Evolutionary conservation across 1,284 basidiomycete genomes (phyloP), one percentile per base, ranked within the genome.

Genomic region (Acaromyces ingoldii): DNA sequence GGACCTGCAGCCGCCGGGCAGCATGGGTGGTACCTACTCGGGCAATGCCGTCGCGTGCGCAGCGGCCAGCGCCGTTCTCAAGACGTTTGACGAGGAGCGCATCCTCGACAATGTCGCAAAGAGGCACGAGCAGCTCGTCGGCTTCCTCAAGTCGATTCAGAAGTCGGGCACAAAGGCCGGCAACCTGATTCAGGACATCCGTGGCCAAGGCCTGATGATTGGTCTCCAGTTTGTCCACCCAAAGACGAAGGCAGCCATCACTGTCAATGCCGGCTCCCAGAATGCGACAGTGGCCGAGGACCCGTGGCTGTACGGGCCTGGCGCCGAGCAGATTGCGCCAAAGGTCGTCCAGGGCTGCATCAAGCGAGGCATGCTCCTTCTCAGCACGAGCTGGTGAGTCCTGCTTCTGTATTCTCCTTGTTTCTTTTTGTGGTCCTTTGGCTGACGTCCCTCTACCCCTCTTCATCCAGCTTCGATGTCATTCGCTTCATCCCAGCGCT

Each of bases 1-100:
- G 53, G 87, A 89, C 74, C 83, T 80, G 66, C 81, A 93, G 58
- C 82, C 81, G 70, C 83, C 87, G 6, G 91, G 90, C 11, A 84
- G 83, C 15, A 85, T 93, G 83, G 87, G 86, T 19, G 70, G 70
- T 9, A 73, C 70, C 5, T 73, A 73, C 37, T 64, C 70, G 4
- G 70, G 69, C 25, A 71, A 71, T 37, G 69, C 69, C 7, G 70
- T 73, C 9, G 39, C 63, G 13, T 73, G 70, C 34, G 70, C 70
- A 5, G 70, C 70, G 2, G 68, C 60, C 1, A 37, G 46, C 9
- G 70, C 70, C 0, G 70, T 72, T 4, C 55, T 72, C 47, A 42
- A 66, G 37, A 58, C 57, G 11, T 67, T 74, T 39, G 51, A 65
- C 33, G 59, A 71, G 22, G 72, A 74, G 26, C 43, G 57, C 11